Percentiles rank a stretch among this genome's conserved stretches.
Evolutionary conservation across 208 protist genomes (phyloP).

Genomic region (Tritrichomonas foetus): DNA sequence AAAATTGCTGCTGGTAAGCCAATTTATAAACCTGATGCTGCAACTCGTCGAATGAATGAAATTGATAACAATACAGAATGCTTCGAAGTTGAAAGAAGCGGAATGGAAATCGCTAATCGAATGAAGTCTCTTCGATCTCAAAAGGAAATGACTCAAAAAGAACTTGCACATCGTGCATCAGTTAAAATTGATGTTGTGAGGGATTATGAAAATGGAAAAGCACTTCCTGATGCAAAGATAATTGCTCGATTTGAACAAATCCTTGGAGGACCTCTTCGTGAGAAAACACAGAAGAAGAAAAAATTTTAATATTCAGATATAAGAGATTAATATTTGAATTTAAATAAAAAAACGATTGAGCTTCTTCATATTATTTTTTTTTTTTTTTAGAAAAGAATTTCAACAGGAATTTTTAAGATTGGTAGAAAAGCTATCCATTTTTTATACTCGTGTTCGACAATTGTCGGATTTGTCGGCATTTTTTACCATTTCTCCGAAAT

Average conservation of each 20-base stretch:
- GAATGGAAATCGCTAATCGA: neutral
- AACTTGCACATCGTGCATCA: neutral
- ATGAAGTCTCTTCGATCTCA: neutral
- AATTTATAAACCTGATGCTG: too few species aligned
- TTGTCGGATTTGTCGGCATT: too few species aligned
- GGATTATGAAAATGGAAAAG: conserved; percentile 13
- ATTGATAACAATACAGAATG: neutral
- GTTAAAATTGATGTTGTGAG: conserved; percentile 11
- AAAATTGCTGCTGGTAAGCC: too few species aligned
- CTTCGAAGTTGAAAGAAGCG: neutral
- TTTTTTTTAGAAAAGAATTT: too few species aligned
- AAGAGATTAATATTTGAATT: too few species aligned
- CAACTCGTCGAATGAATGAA: neutral
- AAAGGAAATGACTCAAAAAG: conserved; percentile 27
- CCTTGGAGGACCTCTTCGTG: neutral
- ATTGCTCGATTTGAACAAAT: conserved; percentile 5
- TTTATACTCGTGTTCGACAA: too few species aligned
- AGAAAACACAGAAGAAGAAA: neutral
- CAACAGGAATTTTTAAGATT: too few species aligned
- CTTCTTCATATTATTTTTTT: too few species aligned
- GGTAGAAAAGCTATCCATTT: too few species aligned
- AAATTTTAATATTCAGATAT: too few species aligned
- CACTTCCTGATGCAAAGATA: neutral
- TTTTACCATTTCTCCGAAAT: too few species aligned
- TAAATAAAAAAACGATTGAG: too few species aligned